A percentile compares a stretch with the other conserved stretches of the same genome.
These are phyloP conservation scores for Sequoiadendron giganteum DNA, from an alignment of 75 land plant species.

Conservation along the genomic window DNA sequence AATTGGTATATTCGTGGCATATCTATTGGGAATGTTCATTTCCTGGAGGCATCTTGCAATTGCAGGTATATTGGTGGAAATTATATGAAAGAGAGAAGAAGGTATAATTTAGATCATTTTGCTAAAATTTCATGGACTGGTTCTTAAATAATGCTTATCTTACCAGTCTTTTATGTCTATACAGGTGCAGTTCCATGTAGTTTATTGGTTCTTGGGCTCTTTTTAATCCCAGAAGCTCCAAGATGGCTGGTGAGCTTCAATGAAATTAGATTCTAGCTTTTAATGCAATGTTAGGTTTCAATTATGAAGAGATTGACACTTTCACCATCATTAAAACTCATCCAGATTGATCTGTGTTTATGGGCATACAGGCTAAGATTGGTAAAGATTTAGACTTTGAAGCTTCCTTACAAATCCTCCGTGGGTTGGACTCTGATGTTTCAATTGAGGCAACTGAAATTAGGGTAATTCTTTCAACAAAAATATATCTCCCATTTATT, in stretches of 20 bases:
- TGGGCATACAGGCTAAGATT: conserved; percentile 13
- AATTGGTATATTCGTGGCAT: conserved; percentile 24
- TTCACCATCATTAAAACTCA: not conserved
- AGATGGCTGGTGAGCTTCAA: conserved; percentile 32
- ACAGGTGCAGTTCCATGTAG: conserved; percentile 23
- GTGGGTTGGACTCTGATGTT: conserved; percentile 23
- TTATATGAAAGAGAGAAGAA: not conserved
- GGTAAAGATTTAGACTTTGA: conserved; percentile 11
- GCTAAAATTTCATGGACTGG: not conserved
- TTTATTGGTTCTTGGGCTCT: conserved; percentile 23
- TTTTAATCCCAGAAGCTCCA: conserved; percentile 37
- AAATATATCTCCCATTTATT: not conserved
- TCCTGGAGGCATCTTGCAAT: conserved; percentile 25
- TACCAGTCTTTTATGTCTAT: not conserved
- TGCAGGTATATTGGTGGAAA: conserved; percentile 18
- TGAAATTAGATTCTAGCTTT: not conserved
- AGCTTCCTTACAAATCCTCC: conserved; percentile 17
- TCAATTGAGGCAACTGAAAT: conserved; percentile 35
- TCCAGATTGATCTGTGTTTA: not conserved
- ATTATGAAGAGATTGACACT: not conserved
- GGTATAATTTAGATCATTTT: conserved; percentile 1
- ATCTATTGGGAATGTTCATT: conserved; percentile 26
- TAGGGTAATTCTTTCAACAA: conserved; percentile 14
- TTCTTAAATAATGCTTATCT: not conserved
- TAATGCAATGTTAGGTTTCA: not conserved